Conservation (phyloP, 257 asterid species). For the Henckelia pumila region DNA sequence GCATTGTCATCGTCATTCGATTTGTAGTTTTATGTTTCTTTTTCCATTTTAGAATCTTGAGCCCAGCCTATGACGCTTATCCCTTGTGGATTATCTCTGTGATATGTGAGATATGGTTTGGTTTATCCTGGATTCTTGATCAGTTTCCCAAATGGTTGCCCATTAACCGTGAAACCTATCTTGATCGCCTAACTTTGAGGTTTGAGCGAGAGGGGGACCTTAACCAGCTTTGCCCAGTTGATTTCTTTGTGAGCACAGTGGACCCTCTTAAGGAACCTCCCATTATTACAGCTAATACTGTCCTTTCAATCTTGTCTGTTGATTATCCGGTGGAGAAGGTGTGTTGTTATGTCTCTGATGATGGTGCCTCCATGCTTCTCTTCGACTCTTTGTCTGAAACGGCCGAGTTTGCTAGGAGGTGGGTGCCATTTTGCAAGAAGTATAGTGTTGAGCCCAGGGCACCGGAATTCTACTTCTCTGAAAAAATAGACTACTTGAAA, state of each 20-base stretch:
- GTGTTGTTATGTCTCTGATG: slow-evolving; percentile 84
- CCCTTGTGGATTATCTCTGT: slow-evolving; percentile 80
- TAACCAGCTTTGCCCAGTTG: slow-evolving; percentile 47
- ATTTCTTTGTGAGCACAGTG: slow-evolving; percentile 68
- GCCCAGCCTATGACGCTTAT: slow-evolving; percentile 76
- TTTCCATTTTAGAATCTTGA: slow-evolving; percentile 69
- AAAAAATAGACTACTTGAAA: slow-evolving; percentile 78
- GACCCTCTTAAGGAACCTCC: slow-evolving; percentile 92
- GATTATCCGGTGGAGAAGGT: slow-evolving; percentile 82
- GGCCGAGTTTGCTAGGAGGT: slow-evolving; percentile 76
- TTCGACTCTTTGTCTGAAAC: slow-evolving; percentile 72
- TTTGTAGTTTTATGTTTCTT: slow-evolving; percentile 58
- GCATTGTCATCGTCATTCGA: slow-evolving; percentile 70
- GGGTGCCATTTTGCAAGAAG: slow-evolving; percentile 88
- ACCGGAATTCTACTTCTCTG: slow-evolving; percentile 73
- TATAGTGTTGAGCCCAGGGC: slow-evolving; percentile 75
- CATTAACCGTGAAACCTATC: slow-evolving; percentile 74
- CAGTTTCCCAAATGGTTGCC: slow-evolving; percentile 90
- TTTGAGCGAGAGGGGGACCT: slow-evolving; percentile 76
- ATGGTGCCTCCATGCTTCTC: slow-evolving; percentile 88
- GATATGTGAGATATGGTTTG: slow-evolving; percentile 86
- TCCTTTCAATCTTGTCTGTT: slow-evolving; percentile 64
- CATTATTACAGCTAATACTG: slow-evolving; percentile 77
- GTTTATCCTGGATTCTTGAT: slow-evolving; percentile 80
- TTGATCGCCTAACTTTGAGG: slow-evolving; percentile 70